These are phyloP conservation scores for Spathaspora passalidarum DNA, from an alignment of 805 yeast genomes.

Conservation along the genomic window DNA sequence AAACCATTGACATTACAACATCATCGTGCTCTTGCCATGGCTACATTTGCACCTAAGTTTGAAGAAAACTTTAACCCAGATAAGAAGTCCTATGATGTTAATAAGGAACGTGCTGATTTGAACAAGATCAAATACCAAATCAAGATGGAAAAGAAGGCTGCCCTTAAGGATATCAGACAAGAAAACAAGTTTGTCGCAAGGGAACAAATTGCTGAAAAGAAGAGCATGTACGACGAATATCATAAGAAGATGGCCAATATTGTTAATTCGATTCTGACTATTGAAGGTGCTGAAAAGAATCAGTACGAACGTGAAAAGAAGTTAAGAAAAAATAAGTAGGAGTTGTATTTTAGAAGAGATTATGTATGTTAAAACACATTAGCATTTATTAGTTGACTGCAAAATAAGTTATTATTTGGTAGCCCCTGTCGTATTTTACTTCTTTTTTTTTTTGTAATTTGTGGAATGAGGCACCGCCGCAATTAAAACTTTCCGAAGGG, in stretches of 20 bases:
- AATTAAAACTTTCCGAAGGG: too few species aligned
- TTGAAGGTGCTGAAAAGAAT: conserved; percentile 94
- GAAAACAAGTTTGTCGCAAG: conserved; percentile 86
- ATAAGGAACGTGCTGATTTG: conserved; percentile 72
- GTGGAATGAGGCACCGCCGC: too few species aligned
- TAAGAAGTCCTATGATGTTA: conserved; percentile 84
- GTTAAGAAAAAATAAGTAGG: conserved; percentile 34
- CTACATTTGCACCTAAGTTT: conserved; percentile 83
- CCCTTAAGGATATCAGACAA: conserved; percentile 85
- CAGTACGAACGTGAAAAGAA: conserved; percentile 85
- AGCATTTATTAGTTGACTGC: too few species aligned
- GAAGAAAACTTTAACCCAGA: conserved; percentile 97
- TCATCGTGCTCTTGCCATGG: conserved; percentile 81
- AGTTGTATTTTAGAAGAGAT: too few species aligned
- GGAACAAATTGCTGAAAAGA: conserved; percentile 77
- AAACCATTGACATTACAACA: conserved; percentile 76
- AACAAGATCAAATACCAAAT: conserved; percentile 78
- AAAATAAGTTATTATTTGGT: too few species aligned
- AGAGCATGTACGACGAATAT: conserved; percentile 69
- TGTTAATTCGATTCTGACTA: conserved; percentile 82
- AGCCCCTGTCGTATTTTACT: too few species aligned
- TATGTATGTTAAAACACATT: too few species aligned
- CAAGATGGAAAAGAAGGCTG: conserved; percentile 88
- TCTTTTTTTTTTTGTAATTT: too few species aligned
- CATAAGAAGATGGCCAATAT: conserved; percentile 88